These are phyloP conservation scores for Plectosphaerella sp. DNA, from an alignment of 2,329 filamentous ascomycete genomes.

Conservation along the genomic window DNA sequence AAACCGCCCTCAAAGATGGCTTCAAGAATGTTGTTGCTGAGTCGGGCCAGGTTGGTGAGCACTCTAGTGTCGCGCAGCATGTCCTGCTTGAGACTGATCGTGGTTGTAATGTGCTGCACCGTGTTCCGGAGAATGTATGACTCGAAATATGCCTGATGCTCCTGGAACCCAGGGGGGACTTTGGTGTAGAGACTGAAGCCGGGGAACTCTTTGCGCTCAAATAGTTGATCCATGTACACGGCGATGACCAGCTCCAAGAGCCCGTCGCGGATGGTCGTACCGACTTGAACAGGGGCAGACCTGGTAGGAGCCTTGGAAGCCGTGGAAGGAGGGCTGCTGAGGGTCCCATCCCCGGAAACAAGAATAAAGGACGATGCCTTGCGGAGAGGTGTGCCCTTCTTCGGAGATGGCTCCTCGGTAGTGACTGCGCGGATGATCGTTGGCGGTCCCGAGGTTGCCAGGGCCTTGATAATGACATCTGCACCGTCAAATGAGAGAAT, in stretches of 20 bases:
- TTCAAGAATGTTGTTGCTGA: conserved; percentile 78
- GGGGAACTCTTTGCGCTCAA: conserved; percentile 83
- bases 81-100: conserved; percentile 67
- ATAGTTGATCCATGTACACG: conserved; percentile 81
- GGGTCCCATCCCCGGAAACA: conserved; percentile 66
- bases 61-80: conserved; percentile 75
- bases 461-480: conserved; percentile 77
- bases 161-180: conserved; percentile 86
- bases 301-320: conserved; percentile 42
- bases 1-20: conserved; percentile 97
- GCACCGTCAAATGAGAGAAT: conserved; percentile 80
- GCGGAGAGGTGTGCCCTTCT: conserved; percentile 58
- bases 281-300: conserved; percentile 46
- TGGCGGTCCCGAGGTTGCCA: conserved; percentile 56
- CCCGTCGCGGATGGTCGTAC: conserved; percentile 69
- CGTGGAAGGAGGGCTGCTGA: conserved; percentile 41
- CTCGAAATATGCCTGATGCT: conserved; percentile 93
- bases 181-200: conserved; percentile 84
- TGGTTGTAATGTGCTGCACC: conserved; percentile 64
- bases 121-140: conserved; percentile 79
- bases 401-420: conserved; percentile 40
- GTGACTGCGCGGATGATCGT: conserved; percentile 72
- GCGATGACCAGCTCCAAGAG: conserved; percentile 73
- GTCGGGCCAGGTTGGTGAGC: conserved; percentile 79
- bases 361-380: conserved; percentile 90